Evolutionary conservation across 2,329 filamentous ascomycete genomes (phyloP), one percentile per base, ranked within the genome.

Genomic region (Trichothecium sympodiale): DNA sequence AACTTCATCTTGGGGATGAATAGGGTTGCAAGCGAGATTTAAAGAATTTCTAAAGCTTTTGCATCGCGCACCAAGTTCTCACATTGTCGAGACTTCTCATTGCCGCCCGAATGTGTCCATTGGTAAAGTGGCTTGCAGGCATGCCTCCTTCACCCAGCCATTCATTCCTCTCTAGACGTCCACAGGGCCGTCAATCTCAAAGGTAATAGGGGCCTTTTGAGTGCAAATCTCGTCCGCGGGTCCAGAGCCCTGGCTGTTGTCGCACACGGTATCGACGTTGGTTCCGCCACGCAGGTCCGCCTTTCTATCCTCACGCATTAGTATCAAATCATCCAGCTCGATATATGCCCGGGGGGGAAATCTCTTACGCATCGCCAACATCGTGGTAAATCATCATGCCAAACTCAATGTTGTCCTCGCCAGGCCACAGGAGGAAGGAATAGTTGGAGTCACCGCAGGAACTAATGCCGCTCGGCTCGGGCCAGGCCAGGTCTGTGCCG

Each of bases 221-320:
- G 34, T 40, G 31, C 41, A 45, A 8, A 40, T 43, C 17, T 43
- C 37, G 12, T 43, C 41, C 8, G 35, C 43, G 2, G 37, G 35
- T 6, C 36, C 39, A 12, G 14, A 40, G 2, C 40, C 40, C n/a
- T 42, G 35, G 36, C 42, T 40, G 27, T 42, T 42, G 5, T 45
- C 41, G 25, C 41, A 45, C 13, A 31, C 34, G 18, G 43, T 43
- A 12, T 34, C 35, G 9, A 45, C 29, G 27, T 43, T 31, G 2
- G 31, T 13, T 5, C 37, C 35, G 12, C 43, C 41, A 10, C 41
- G 41, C 23, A 45, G 37, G 15, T 45, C 43, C 3, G 43, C 41
- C 4, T 40, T 31, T 9, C 43, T 45, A 8, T 8, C 3, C 20
- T 6, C 20, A 2, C 13, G 8, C 14, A 15, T 27, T 17, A 33